Percentiles rank a stretch among this genome's conserved stretches.
Evolutionary conservation across 2,329 filamentous ascomycete species (phyloP).

Genomic region (Neoscytalidium dimidiatum): DNA sequence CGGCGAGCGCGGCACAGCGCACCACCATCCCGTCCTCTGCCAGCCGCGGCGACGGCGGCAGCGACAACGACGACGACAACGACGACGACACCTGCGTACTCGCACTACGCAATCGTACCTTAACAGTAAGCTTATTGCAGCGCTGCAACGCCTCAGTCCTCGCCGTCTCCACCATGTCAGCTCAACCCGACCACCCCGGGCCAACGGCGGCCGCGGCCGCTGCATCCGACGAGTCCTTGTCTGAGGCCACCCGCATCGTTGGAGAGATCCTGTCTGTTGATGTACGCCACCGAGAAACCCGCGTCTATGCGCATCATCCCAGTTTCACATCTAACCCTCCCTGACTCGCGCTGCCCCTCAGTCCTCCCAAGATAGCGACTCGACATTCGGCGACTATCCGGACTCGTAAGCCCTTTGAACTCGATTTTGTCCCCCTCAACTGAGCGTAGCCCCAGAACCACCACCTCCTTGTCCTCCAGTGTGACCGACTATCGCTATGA

Average conservation of each 20-base stretch:
- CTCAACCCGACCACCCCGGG: background rate
- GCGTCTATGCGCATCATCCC: background rate
- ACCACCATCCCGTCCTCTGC: background rate
- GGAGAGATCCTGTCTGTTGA: conserved; percentile 16
- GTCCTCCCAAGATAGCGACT: conserved; percentile 11
- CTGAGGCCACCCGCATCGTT: conserved; percentile 10
- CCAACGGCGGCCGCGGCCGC: background rate
- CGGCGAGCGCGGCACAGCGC: background rate
- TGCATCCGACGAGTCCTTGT: background rate
- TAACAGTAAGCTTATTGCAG: background rate
- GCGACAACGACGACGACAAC: too few species aligned
- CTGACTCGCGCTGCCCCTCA: conserved; percentile 2
- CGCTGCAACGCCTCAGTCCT: background rate
- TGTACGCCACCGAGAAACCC: background rate
- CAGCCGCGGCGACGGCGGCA: too few species aligned
- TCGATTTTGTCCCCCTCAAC: background rate
- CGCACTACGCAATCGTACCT: background rate
- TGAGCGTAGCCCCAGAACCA: conserved; percentile 9
- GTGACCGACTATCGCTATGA: conserved; percentile 19
- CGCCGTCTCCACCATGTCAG: background rate
- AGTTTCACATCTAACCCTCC: background rate
- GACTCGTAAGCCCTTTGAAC: conserved; percentile 5
- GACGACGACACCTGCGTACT: background rate
- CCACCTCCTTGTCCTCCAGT: conserved; percentile 19
- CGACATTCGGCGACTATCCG: conserved; percentile 12